Evolutionary conservation across 257 asterid genomes (phyloP).

Genomic region (Lycium barbarum): DNA sequence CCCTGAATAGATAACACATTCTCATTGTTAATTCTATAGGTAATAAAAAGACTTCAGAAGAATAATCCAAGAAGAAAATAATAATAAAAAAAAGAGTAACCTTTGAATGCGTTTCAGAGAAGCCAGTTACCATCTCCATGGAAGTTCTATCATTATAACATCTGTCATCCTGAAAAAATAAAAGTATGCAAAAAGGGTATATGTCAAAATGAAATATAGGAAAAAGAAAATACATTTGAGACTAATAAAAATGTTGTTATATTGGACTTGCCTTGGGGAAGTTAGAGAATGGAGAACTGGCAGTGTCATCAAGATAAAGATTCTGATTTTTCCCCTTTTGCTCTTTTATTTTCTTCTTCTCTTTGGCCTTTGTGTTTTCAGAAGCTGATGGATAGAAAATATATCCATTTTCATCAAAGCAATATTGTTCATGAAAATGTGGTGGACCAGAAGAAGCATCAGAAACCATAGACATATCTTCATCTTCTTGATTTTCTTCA

Average conservation of each 20-base stretch:
- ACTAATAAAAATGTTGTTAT: background rate
- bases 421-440: conserved; percentile 44
- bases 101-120: conserved; percentile 57
- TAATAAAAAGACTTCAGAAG: background rate
- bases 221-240: background rate
- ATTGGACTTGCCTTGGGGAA: conserved; percentile 55
- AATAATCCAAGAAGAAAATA: background rate
- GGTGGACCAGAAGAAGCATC: conserved; percentile 98
- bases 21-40: background rate
- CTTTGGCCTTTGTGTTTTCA: conserved; percentile 37
- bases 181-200: conserved; percentile 24
- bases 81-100: conserved; percentile 34
- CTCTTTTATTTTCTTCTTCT: conserved; percentile 42
- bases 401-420: conserved; percentile 36
- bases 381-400: conserved; percentile 27
- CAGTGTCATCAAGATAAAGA: conserved; percentile 87
- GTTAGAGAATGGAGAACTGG: conserved; percentile 70
- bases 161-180: conserved; percentile 55
- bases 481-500: conserved; percentile 42
- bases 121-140: conserved; percentile 45
- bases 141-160: conserved; percentile 41
- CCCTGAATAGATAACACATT: conserved; percentile 47
- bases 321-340: conserved; percentile 32
- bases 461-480: conserved; percentile 83
- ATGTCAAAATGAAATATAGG: background rate